Percentiles rank a stretch among this genome's conserved stretches.
Evolutionary conservation across 2,329 filamentous ascomycete species (phyloP).

Genomic region (Colletotrichum sp.): DNA sequence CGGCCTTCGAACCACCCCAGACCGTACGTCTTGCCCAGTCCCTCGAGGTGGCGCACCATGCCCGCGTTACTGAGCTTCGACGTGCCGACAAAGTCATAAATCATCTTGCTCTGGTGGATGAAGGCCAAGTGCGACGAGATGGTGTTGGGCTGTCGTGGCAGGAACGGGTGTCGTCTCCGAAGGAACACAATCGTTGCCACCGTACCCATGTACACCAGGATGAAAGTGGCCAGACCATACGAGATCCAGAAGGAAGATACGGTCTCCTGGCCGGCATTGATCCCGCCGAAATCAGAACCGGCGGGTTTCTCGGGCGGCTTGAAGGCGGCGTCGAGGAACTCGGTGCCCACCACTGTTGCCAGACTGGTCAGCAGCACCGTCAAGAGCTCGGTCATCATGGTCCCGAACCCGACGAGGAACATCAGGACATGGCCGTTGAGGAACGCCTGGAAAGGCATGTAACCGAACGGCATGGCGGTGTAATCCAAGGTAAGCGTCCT

Average conservation of each 20-base stretch:
- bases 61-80: conserved; percentile 63
- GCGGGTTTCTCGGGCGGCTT: conserved; percentile 4
- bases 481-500: conserved; percentile 74
- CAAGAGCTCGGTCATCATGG: conserved; percentile 74
- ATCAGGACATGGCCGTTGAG: conserved; percentile 69
- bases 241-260: conserved; percentile 69
- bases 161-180: conserved; percentile 69
- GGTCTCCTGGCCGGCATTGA: conserved; percentile 64
- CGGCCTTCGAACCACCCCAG: conserved; percentile 78
- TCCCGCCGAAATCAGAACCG: conserved; percentile 23
- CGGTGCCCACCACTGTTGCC: conserved; percentile 65
- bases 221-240: conserved; percentile 63
- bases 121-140: conserved; percentile 78
- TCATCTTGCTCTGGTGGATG: conserved; percentile 81
- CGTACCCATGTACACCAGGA: conserved; percentile 68
- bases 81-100: conserved; percentile 75
- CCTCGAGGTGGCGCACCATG: conserved; percentile 66
- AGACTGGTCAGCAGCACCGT: conserved; percentile 72
- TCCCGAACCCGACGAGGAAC: conserved; percentile 71
- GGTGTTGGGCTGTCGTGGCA: conserved; percentile 79
- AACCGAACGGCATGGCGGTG: conserved; percentile 72
- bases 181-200: conserved; percentile 65
- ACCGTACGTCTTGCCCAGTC: conserved; percentile 70
- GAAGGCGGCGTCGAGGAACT: conserved; percentile 51
- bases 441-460: conserved; percentile 65